These are phyloP conservation scores for Fusarium albidum DNA, from an alignment of 2,329 filamentous ascomycete genomes.

Conservation along the genomic window DNA sequence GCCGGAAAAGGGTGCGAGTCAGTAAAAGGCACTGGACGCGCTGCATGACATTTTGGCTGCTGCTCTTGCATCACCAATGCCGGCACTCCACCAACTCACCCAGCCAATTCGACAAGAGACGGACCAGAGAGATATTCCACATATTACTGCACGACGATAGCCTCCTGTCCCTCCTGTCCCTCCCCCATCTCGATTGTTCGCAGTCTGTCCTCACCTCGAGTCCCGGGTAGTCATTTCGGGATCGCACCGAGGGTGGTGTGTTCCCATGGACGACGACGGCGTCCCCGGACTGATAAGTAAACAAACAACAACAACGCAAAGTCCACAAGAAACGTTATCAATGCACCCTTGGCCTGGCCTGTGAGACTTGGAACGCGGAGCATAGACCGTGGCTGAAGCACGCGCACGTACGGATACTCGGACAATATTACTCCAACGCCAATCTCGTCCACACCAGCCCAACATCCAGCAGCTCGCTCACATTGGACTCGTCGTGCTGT, in stretches of 20 bases:
- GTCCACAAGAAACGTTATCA: conserved; percentile 18
- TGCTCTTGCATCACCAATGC: conserved; percentile 15
- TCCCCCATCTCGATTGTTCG: background rate
- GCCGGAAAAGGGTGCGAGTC: conserved; percentile 7
- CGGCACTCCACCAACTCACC: conserved; percentile 14
- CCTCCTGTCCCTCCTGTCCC: background rate
- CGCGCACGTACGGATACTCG: conserved; percentile 14
- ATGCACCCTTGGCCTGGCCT: conserved; percentile 22
- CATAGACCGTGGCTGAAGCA: conserved; percentile 32
- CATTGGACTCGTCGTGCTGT: conserved; percentile 15
- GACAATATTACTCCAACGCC: conserved; percentile 22
- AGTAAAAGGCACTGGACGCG: conserved; percentile 1
- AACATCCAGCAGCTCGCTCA: conserved; percentile 15
- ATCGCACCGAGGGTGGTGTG: conserved; percentile 11
- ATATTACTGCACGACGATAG: background rate
- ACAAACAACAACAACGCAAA: conserved; percentile 37
- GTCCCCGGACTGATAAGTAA: conserved; percentile 27
- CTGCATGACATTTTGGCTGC: conserved; percentile 19
- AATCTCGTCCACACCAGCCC: conserved; percentile 18
- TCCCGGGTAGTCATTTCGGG: conserved; percentile 5
- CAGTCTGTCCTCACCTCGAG: background rate
- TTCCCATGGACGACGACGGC: conserved; percentile 23
- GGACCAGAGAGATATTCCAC: background rate
- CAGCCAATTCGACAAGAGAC: background rate
- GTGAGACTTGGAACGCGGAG: conserved; percentile 33